These are phyloP conservation scores for Jaenimonas drosophilae DNA, from an alignment of 208 protist species.

Conservation along the genomic window DNA sequence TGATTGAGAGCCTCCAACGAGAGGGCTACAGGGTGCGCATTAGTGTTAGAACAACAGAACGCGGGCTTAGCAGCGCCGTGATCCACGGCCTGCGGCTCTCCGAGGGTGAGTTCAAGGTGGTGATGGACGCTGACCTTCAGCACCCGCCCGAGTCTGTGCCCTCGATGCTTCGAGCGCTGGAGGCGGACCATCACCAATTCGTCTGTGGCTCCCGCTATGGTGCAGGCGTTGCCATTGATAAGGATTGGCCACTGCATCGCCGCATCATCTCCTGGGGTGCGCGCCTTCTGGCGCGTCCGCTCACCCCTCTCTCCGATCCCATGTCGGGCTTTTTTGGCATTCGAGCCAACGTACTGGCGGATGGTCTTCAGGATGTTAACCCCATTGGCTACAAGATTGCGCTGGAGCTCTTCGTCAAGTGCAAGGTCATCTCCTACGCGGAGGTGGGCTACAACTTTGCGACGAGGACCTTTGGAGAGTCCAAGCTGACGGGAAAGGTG, in stretches of 20 bases:
- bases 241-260: slow-evolving; percentile 83
- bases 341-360: slow-evolving; percentile 42
- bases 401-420: slow-evolving; percentile 88
- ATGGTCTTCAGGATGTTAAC: slow-evolving; percentile 34
- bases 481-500: slow-evolving; percentile 85
- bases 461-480: slow-evolving; percentile 65
- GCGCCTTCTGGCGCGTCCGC: slow-evolving; percentile 68
- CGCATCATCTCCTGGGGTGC: slow-evolving; percentile 83
- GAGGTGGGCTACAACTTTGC: slow-evolving; percentile 84
- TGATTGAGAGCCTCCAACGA: slow-evolving; percentile 34
- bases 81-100: slow-evolving; percentile 63
- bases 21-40: slow-evolving; percentile 71
- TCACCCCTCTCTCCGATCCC: slow-evolving; percentile 84
- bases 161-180: slow-evolving; percentile 45
- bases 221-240: slow-evolving; percentile 55
- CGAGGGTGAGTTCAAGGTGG: slow-evolving; percentile 48
- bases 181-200: slow-evolving; percentile 55
- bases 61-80: slow-evolving; percentile 85
- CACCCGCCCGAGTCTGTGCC: slow-evolving; percentile 87
- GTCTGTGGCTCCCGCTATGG: slow-evolving; percentile 87
- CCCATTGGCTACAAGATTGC: slow-evolving; percentile 92
- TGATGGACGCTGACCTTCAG: slow-evolving; percentile 91
- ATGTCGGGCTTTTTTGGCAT: slow-evolving; percentile 92
- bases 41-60: slow-evolving; percentile 66
- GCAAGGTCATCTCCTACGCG: slow-evolving; percentile 38